Evolutionary conservation across 768 basidiomycete genomes (phyloP).

Genomic region (Amanita subjunquillea): DNA sequence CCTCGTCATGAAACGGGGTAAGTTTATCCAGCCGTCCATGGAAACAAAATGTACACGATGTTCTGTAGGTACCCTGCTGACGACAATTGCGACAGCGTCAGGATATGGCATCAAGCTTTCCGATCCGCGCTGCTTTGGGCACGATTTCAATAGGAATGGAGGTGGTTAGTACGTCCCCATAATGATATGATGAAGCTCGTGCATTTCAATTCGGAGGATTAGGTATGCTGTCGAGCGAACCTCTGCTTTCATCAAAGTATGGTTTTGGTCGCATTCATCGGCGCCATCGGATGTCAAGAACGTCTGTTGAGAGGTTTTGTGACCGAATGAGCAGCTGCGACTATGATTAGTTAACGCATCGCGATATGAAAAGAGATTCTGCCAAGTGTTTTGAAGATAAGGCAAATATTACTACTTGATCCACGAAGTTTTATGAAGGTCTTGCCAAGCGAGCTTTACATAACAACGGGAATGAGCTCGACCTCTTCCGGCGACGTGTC

Average conservation of each 20-base stretch:
- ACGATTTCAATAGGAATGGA: conserved; percentile 44
- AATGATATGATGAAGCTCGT: not conserved
- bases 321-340: too few species aligned
- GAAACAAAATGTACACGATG: not conserved
- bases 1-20: conserved; percentile 38
- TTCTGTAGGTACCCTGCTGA: conserved; percentile 21
- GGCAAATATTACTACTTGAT: not conserved
- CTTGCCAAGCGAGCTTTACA: too few species aligned
- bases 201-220: not conserved
- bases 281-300: conserved; percentile 34
- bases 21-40: conserved; percentile 1
- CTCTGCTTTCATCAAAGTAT: conserved; percentile 46
- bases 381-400: too few species aligned
- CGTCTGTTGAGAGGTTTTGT: conserved; percentile 13
- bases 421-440: too few species aligned
- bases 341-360: too few species aligned
- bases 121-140: conserved; percentile 40
- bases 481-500: too few species aligned
- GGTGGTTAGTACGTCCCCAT: conserved; percentile 45
- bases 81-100: conserved; percentile 39
- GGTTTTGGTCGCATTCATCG: conserved; percentile 55
- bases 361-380: too few species aligned
- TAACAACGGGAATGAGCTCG: too few species aligned
- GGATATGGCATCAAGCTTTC: conserved; percentile 44
- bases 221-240: conserved; percentile 63